phyloP scores from a whole-genome alignment of 169 alveolate genomes.

The Plasmodium fragile region DNA sequence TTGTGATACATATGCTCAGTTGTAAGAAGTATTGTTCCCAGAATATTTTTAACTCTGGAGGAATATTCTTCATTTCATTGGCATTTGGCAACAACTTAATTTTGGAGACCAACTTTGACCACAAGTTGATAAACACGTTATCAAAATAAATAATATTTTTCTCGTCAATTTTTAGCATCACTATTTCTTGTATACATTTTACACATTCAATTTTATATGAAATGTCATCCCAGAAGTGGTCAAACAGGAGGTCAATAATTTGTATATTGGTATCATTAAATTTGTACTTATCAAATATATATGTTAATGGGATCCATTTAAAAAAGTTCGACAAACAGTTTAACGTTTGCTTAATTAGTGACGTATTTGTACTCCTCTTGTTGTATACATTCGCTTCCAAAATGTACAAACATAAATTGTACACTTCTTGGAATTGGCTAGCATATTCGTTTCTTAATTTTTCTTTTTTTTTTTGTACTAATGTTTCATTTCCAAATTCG shows the following conservation, averaged over 20 bases:
- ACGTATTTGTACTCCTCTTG: constrained; percentile 86
- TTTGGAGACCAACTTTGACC: constrained; percentile 87
- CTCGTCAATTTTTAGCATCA: constrained; percentile 85
- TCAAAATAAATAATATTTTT: constrained; percentile 83
- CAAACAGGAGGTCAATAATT: constrained; percentile 86
- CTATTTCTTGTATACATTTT: constrained; percentile 94
- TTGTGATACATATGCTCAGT: constrained; percentile 87
- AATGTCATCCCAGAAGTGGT: constrained; percentile 93
- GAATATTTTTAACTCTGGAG: constrained; percentile 85
- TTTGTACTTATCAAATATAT: constrained; percentile 91
- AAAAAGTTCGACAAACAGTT: constrained; percentile 94
- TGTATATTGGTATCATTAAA: constrained; percentile 81
- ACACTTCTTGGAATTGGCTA: constrained; percentile 88
- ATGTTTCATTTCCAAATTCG: constrained; percentile 93
- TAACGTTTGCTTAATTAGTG: constrained; percentile 92
- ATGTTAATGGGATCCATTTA: constrained; percentile 96
- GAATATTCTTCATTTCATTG: constrained; percentile 86
- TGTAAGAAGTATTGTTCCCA: constrained; percentile 92
- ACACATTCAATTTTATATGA: constrained; percentile 92
- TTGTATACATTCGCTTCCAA: constrained; percentile 87
- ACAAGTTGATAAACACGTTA: constrained; percentile 81
- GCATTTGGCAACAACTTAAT: constrained; percentile 87
- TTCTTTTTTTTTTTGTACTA: constrained; percentile 89
- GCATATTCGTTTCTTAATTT: constrained; percentile 87
- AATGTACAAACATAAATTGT: constrained; percentile 93